These are phyloP conservation scores for Rhizopogon roseolus DNA, from an alignment of 768 basidiomycete species.

Conservation along the genomic window DNA sequence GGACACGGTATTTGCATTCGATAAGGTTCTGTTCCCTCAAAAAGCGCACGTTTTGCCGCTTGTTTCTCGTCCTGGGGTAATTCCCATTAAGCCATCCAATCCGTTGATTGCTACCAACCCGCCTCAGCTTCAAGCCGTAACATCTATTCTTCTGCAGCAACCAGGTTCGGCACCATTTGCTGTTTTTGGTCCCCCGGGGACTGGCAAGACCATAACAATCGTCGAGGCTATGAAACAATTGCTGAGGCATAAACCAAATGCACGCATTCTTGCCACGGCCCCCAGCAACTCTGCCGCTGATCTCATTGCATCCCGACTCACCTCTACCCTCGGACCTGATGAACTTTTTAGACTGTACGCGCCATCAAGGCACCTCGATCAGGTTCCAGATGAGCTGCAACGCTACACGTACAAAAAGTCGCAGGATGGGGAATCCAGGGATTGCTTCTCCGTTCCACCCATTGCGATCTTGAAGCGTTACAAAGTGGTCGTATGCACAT, in stretches of 20 bases:
- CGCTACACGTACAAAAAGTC: conserved; percentile 36
- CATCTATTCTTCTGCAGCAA: conserved; percentile 37
- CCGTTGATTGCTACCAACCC: conserved; percentile 39
- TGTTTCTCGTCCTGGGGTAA: not conserved
- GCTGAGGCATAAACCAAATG: conserved; percentile 32
- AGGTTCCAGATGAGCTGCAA: conserved; percentile 33
- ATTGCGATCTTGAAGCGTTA: conserved; percentile 35
- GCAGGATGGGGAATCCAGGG: not conserved
- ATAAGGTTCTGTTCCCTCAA: conserved; percentile 45
- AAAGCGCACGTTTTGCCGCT: conserved; percentile 4
- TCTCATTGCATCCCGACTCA: conserved; percentile 43
- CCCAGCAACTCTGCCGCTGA: conserved; percentile 70
- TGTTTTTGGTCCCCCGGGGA: conserved; percentile 63
- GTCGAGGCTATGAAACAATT: conserved; percentile 62
- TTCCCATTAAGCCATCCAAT: conserved; percentile 31
- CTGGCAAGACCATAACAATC: conserved; percentile 64
- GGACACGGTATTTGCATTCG: conserved; percentile 29
- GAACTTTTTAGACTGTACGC: conserved; percentile 54
- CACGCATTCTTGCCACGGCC: conserved; percentile 57
- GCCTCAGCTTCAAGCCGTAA: conserved; percentile 45
- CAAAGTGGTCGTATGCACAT: conserved; percentile 60
- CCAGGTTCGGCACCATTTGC: conserved; percentile 51
- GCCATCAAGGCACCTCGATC: conserved; percentile 32
- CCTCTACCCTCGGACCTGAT: conserved; percentile 21
- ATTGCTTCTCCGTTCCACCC: conserved; percentile 33